These are phyloP conservation scores for Boletus rex-veris DNA, from an alignment of 768 basidiomycete genomes.

Conservation along the genomic window DNA sequence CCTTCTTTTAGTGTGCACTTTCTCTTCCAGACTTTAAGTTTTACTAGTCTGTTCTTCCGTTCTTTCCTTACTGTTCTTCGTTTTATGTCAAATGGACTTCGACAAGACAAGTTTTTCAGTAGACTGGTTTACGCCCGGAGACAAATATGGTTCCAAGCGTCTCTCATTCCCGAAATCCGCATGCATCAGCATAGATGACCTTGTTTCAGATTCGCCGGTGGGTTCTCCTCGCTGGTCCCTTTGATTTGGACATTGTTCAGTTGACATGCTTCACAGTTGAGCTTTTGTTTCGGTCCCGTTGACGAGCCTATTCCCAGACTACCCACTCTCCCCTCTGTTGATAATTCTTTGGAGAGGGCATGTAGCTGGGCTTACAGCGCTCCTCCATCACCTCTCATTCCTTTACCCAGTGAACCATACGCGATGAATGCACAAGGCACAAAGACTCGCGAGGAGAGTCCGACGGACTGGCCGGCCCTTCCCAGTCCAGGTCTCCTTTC, in stretches of 20 bases:
- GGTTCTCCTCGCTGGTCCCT: background rate
- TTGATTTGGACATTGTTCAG: background rate
- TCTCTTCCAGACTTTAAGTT: slow-evolving; percentile 2
- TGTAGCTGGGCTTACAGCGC: slow-evolving; percentile 21
- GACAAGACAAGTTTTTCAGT: slow-evolving; percentile 31
- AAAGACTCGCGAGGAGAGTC: slow-evolving; percentile 2
- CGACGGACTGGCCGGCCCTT: slow-evolving; percentile 1
- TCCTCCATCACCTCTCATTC: slow-evolving; percentile 11
- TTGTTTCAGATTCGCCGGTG: slow-evolving; percentile 28
- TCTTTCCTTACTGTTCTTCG: slow-evolving; percentile 2
- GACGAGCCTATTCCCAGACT: slow-evolving; percentile 9
- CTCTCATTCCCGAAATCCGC: slow-evolving; percentile 34
- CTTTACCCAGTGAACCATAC: slow-evolving; percentile 2
- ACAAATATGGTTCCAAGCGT: slow-evolving; percentile 23
- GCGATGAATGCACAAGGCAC: slow-evolving; percentile 6
- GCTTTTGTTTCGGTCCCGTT: slow-evolving; percentile 21
- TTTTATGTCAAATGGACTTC: slow-evolving; percentile 29
- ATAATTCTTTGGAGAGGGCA: slow-evolving; percentile 13
- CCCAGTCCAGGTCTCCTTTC: slow-evolving; percentile 9
- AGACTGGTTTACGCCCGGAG: slow-evolving; percentile 31
- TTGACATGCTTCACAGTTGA: slow-evolving; percentile 15
- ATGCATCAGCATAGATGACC: slow-evolving; percentile 31
- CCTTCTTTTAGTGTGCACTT: background rate
- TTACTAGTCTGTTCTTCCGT: slow-evolving; percentile 1
- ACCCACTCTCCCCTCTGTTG: slow-evolving; percentile 15